Conservation (phyloP, 371 early-diverging fungal species). For the Phascolomyces articulosus region DNA sequence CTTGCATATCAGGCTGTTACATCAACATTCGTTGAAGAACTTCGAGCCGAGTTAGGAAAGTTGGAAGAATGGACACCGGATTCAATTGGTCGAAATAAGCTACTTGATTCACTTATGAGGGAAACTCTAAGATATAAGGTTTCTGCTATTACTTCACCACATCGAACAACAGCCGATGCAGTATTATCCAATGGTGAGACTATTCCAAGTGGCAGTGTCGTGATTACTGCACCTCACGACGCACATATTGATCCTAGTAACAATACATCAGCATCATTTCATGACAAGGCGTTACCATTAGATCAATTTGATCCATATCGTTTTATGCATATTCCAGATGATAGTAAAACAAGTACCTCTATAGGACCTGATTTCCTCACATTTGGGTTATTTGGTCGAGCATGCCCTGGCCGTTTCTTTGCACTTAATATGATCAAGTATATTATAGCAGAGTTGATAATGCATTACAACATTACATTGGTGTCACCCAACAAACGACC, state of each 20-base stretch:
- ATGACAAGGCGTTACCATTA: background rate
- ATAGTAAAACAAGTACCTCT: background rate
- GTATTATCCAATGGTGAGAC: conserved; percentile 40
- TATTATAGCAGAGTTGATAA: conserved; percentile 29
- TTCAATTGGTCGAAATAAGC: too few species aligned
- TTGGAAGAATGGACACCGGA: too few species aligned
- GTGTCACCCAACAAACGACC: conserved; percentile 21
- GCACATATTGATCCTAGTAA: conserved; percentile 10
- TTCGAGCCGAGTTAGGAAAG: too few species aligned
- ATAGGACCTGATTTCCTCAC: background rate
- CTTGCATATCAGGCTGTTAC: conserved; percentile 34
- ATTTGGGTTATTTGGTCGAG: conserved; percentile 12
- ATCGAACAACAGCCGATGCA: conserved; percentile 29
- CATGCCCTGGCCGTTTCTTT: conserved; percentile 48
- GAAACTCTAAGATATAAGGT: too few species aligned
- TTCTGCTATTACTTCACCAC: too few species aligned
- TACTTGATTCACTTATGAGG: too few species aligned
- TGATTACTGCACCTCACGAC: conserved; percentile 25
- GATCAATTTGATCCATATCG: conserved; percentile 33
- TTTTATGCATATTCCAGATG: background rate
- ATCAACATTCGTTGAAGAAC: too few species aligned
- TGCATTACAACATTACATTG: conserved; percentile 23
- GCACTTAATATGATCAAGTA: conserved; percentile 47
- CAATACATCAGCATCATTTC: background rate
- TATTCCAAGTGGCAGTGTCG: conserved; percentile 41